phyloP scores from a whole-genome alignment of 1,139 yeast genomes.

The Protomyces arabidopsidicola region DNA sequence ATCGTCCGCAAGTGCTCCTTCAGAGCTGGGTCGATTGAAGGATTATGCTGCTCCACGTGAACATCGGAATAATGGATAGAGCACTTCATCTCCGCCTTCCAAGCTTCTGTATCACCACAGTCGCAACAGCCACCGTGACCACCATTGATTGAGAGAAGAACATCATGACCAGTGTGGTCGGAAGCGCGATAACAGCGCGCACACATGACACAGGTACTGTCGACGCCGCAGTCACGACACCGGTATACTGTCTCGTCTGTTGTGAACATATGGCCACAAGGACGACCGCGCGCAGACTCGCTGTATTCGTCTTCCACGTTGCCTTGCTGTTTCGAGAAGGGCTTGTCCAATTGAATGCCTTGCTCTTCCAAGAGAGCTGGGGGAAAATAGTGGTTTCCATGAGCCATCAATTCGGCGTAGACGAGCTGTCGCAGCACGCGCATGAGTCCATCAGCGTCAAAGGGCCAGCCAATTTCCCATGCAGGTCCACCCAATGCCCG shows the following conservation, averaged over 20 bases:
- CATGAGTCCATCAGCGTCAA: background rate
- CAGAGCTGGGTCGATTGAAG: conserved; percentile 36
- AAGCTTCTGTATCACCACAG: conserved; percentile 87
- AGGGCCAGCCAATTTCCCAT: background rate
- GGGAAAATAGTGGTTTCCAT: background rate
- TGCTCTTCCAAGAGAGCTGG: background rate
- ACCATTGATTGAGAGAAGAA: conserved; percentile 63
- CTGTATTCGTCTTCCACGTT: background rate
- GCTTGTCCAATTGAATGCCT: background rate
- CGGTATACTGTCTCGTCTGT: conserved; percentile 86
- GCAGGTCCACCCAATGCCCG: background rate
- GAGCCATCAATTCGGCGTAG: background rate
- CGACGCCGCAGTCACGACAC: conserved; percentile 76
- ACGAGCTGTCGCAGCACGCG: background rate
- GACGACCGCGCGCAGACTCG: conserved; percentile 17
- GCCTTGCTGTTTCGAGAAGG: conserved; percentile 10
- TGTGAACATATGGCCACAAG: conserved; percentile 71
- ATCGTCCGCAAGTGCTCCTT: conserved; percentile 41
- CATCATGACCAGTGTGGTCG: conserved; percentile 70
- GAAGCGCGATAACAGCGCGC: conserved; percentile 67
- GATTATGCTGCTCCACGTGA: conserved; percentile 32
- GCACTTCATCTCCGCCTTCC: conserved; percentile 58
- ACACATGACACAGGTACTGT: conserved; percentile 84
- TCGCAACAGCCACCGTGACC: conserved; percentile 94
- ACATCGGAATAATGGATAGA: conserved; percentile 37